Percentiles rank a stretch among this genome's conserved stretches.
Evolutionary conservation across 345 rosid species (phyloP).

Genomic region (Tarenaya hassleriana): DNA sequence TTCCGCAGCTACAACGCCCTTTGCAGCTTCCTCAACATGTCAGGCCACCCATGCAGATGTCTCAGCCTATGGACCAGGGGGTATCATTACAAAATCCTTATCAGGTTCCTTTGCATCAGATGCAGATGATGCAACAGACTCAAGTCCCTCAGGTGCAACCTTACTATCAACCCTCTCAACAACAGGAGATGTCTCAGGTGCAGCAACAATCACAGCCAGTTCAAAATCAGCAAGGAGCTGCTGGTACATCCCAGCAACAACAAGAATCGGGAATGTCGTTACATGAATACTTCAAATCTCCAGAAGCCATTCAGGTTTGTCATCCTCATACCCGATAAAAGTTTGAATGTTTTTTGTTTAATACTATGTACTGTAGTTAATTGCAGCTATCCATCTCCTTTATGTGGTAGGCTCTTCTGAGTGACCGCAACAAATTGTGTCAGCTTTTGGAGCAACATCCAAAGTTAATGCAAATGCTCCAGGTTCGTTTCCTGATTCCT

Average conservation of each 20-base stretch:
- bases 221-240: conserved; percentile 55
- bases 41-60: conserved; percentile 56
- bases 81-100: conserved; percentile 44
- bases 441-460: conserved; percentile 98
- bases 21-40: conserved; percentile 81
- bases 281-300: conserved; percentile 82
- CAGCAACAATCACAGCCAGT: conserved; percentile 54
- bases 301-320: conserved; percentile 88
- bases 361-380: not conserved
- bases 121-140: conserved; percentile 64
- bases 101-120: conserved; percentile 60
- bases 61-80: conserved; percentile 64
- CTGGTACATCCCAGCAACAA: conserved; percentile 50
- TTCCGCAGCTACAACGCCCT: conserved; percentile 68
- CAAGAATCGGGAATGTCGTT: conserved; percentile 80
- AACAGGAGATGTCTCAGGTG: conserved; percentile 55
- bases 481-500: conserved; percentile 38
- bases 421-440: conserved; percentile 89
- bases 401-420: conserved; percentile 66
- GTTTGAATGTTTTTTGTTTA: conserved; percentile 12
- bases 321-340: not conserved
- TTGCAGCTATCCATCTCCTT: conserved; percentile 17
- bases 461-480: conserved; percentile 95
- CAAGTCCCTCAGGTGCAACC: conserved; percentile 54
- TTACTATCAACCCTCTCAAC: conserved; percentile 67